Evolutionary conservation across 2,329 filamentous ascomycete genomes (phyloP).

Genomic region (Trichoderma pleuroti): DNA sequence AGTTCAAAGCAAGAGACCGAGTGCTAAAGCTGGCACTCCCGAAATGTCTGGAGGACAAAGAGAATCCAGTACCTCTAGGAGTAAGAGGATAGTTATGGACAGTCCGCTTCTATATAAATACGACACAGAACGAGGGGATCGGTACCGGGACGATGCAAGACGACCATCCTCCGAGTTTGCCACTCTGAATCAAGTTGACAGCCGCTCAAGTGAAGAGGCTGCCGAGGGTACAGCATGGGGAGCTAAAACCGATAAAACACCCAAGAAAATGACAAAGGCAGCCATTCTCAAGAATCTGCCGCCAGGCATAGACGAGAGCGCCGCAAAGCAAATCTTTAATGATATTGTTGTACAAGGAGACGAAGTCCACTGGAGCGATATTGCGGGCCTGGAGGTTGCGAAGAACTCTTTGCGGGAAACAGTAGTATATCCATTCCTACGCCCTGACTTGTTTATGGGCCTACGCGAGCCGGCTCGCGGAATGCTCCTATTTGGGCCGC

Average conservation of each 20-base stretch:
- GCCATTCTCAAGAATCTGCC: conserved; percentile 74
- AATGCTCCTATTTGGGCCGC: conserved; percentile 94
- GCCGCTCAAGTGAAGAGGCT: conserved; percentile 41
- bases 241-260: conserved; percentile 35
- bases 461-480: conserved; percentile 89
- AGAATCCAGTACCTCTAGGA: not conserved
- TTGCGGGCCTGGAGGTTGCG: conserved; percentile 84
- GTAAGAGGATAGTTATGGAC: not conserved
- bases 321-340: conserved; percentile 89
- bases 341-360: conserved; percentile 94
- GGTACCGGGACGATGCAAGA: not conserved
- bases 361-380: conserved; percentile 90
- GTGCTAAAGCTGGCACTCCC: not conserved
- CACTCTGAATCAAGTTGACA: conserved; percentile 34
- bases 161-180: not conserved
- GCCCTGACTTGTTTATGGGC: conserved; percentile 93
- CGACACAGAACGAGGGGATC: not conserved
- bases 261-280: conserved; percentile 60
- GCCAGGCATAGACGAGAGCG: conserved; percentile 72
- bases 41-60: not conserved
- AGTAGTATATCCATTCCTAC: conserved; percentile 93
- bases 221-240: conserved; percentile 21
- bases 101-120: not conserved
- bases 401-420: conserved; percentile 92
- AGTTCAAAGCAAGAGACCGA: not conserved